Base-by-base conservation (phyloP, 257 asterid genomes). In the Haberlea rhodopensis region DNA sequence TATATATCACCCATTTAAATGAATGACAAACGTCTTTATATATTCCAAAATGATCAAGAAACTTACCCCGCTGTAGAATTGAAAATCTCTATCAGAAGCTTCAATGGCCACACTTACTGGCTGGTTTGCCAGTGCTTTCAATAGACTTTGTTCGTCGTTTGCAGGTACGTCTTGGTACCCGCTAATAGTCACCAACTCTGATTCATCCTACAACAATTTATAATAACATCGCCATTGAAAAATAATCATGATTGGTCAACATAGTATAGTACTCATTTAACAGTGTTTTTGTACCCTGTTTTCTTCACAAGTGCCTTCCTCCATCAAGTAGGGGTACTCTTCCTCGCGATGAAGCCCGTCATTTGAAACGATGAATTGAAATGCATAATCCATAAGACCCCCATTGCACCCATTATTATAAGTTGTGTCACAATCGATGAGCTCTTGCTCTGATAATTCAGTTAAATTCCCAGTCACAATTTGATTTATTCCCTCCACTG, bases 51-150 rank as follows among this genome's bases (percentile, higher is more conserved):
- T 11, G 22, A 0, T 16, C 15, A 52, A 26, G 46, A 20, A 9
- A 31, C 75, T 57, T 75, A 87, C 94, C 78, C 87, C 90, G 23
- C 79, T 81, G 77, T 84, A 88, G 81, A 85, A 85, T 57, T 85
- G 96, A 67, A 88, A 82, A 58, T 78, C 95, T 76, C 81, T 71
- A 5, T 85, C 87, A 20, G 91, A 79, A 75, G 96, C 96, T 26
- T 88, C 91, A 37, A 88, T 85, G 75, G 95, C 96, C 32, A 88
- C 80, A n/a, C 91, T 88, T 5, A 88, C 20, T 8, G 95, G 95
- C 73, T 85, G 96, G 79, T 85, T 71, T 20, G 91, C 91, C 31
- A 79, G 78, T 29, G 96, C 96, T 68, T 84, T 81, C 64, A 83
- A 69, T 24, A 88, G 80, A n/a, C 82, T 79, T 23, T 76, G 43